Evolutionary conservation across 257 asterid genomes (phyloP).

Genomic region (Leonotis leonurus): DNA sequence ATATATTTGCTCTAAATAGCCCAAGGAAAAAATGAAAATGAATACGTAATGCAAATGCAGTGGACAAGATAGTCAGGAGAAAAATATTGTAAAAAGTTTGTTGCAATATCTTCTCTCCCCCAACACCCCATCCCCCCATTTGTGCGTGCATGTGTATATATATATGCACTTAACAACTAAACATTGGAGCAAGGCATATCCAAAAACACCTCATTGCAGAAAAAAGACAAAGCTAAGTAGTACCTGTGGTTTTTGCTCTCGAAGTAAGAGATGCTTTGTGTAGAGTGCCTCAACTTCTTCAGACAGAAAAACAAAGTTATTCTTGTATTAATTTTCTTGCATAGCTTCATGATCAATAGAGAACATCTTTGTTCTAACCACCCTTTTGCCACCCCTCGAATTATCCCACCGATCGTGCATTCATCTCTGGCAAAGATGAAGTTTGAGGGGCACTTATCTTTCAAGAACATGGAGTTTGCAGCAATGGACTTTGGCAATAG

Average conservation of each 20-base stretch:
- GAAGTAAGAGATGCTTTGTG: slow-evolving; percentile 20
- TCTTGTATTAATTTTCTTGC: slow-evolving; percentile 35
- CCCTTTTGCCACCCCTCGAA: slow-evolving; percentile 28
- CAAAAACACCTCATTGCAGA: neutral
- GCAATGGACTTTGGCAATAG: slow-evolving; percentile 73
- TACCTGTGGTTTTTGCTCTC: neutral
- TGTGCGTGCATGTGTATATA: neutral
- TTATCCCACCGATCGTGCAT: slow-evolving; percentile 16
- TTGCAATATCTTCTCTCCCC: slow-evolving; percentile 8
- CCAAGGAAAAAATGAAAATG: slow-evolving; percentile 6
- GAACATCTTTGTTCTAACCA: slow-evolving; percentile 31
- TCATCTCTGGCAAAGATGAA: slow-evolving; percentile 33
- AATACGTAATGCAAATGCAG: slow-evolving; percentile 8
- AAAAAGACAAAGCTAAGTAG: neutral
- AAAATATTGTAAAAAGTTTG: slow-evolving; percentile 17
- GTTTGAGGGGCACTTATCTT: slow-evolving; percentile 53
- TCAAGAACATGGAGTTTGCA: slow-evolving; percentile 37
- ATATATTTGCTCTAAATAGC: slow-evolving; percentile 25
- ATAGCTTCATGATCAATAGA: slow-evolving; percentile 35
- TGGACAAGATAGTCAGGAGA: too few species aligned
- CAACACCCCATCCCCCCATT: too few species aligned
- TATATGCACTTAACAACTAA: slow-evolving; percentile 16
- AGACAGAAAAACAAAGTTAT: slow-evolving; percentile 34
- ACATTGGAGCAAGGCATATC: neutral
- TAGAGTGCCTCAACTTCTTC: slow-evolving; percentile 22